Percentiles rank a stretch among this genome's conserved stretches.
Conservation (phyloP, 2,329 filamentous ascomycete genomes). For the Alternaria rosae region DNA sequence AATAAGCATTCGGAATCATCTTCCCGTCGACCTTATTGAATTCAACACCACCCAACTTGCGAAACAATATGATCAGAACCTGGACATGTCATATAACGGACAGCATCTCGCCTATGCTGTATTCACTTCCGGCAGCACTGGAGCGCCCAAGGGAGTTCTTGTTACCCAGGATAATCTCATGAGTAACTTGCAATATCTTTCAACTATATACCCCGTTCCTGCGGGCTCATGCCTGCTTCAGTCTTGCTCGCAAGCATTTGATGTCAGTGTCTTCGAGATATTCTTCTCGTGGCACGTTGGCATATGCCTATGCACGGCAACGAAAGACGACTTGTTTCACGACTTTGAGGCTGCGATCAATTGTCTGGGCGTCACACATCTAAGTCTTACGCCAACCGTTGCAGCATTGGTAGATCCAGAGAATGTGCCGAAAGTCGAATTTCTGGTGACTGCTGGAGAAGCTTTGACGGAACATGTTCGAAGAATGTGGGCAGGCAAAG, state of each 20-base stretch:
- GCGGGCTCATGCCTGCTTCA: slow-evolving; percentile 72
- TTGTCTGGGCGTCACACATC: slow-evolving; percentile 72
- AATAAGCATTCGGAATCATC: slow-evolving; percentile 7
- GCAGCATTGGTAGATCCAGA: slow-evolving; percentile 74
- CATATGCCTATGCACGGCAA: slow-evolving; percentile 78
- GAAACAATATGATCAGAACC: slow-evolving; percentile 48
- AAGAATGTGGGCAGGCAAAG: slow-evolving; percentile 69
- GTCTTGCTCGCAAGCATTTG: slow-evolving; percentile 83
- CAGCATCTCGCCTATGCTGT: slow-evolving; percentile 75
- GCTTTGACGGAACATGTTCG: slow-evolving; percentile 76
- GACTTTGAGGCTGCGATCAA: slow-evolving; percentile 75
- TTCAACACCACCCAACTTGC: slow-evolving; percentile 41
- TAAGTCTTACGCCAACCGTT: slow-evolving; percentile 86
- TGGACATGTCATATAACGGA: slow-evolving; percentile 49
- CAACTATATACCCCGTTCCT: slow-evolving; percentile 68
- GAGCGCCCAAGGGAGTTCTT: slow-evolving; percentile 78
- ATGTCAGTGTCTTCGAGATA: slow-evolving; percentile 89
- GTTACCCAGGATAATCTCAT: slow-evolving; percentile 78
- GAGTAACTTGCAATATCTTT: slow-evolving; percentile 75
- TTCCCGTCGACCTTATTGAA: slow-evolving; percentile 31
- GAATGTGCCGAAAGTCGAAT: slow-evolving; percentile 74
- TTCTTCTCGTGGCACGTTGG: slow-evolving; percentile 83
- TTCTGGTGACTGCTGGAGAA: slow-evolving; percentile 84
- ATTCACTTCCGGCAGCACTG: slow-evolving; percentile 85
- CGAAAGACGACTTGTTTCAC: slow-evolving; percentile 75